Conservation (phyloP, 306 rosid genomes). For the Fragaria vesca region DNA sequence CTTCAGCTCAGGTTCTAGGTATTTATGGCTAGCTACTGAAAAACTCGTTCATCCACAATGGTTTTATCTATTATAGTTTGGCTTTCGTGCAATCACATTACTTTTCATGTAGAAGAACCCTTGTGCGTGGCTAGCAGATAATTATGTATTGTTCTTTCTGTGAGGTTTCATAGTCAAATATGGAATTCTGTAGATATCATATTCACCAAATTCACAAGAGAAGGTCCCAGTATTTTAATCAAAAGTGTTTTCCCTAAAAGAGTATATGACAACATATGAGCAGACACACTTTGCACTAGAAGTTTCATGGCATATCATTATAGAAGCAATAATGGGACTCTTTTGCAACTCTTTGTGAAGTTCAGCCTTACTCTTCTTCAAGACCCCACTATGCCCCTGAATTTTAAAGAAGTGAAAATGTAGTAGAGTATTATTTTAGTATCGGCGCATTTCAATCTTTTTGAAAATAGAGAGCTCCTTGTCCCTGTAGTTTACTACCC, state of each 20-base stretch:
- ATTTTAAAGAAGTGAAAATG: background rate
- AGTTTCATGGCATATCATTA: background rate
- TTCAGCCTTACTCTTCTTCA: background rate
- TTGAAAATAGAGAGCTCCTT: background rate
- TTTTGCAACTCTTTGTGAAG: background rate
- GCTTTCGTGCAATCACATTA: background rate
- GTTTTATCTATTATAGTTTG: constrained; percentile 9
- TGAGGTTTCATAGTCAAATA: background rate
- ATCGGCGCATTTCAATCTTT: background rate
- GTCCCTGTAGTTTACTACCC: background rate
- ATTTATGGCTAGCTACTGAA: background rate
- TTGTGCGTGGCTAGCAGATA: background rate
- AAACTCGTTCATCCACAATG: background rate
- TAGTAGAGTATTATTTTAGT: background rate
- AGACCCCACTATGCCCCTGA: background rate
- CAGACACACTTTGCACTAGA: background rate
- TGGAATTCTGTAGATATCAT: background rate
- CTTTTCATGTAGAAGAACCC: background rate
- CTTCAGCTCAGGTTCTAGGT: constrained; percentile 81
- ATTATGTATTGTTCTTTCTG: background rate
- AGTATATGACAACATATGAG: background rate
- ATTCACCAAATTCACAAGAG: background rate
- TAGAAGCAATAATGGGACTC: background rate
- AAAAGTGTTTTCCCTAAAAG: background rate
- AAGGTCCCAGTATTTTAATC: background rate